A percentile compares a stretch with the other conserved stretches of the same genome.
These are phyloP conservation scores for Diplocarpon rosae DNA, from an alignment of 2,329 filamentous ascomycete species.

Conservation along the genomic window DNA sequence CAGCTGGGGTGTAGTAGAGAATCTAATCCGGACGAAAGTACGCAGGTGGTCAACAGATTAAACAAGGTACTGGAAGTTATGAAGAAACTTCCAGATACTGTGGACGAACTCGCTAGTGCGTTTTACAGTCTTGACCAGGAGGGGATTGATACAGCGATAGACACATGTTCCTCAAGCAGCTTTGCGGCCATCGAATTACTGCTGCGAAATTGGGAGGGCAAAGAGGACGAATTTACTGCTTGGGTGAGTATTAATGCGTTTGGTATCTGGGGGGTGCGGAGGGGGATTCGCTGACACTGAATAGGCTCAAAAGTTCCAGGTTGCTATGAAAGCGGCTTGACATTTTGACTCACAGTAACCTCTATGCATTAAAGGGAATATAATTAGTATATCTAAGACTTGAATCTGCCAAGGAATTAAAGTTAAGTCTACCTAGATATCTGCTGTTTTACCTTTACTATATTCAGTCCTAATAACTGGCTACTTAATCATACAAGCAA, in stretches of 20 bases:
- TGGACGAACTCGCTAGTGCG: constrained; percentile 57
- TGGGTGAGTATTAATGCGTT: constrained; percentile 42
- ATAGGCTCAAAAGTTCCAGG: constrained; percentile 23
- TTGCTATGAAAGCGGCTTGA: constrained; percentile 20
- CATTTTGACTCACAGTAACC: too few relatives aligned
- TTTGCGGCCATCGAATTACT: constrained; percentile 45
- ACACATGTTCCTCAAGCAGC: constrained; percentile 49
- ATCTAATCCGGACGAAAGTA: background rate
- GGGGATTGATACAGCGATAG: constrained; percentile 47
- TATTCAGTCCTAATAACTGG: too few relatives aligned
- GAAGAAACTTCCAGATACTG: constrained; percentile 50
- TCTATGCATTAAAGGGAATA: too few relatives aligned
- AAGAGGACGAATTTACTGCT: constrained; percentile 63
- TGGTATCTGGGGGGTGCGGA: too few relatives aligned
- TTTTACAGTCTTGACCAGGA: constrained; percentile 60
- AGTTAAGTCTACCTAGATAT: too few relatives aligned
- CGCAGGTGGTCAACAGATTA: constrained; percentile 29
- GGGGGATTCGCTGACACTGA: constrained; percentile 1
- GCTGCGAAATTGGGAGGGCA: constrained; percentile 48
- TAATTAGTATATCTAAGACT: too few relatives aligned
- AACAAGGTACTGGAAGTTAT: constrained; percentile 48
- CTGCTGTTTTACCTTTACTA: too few relatives aligned
- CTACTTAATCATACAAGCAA: too few relatives aligned
- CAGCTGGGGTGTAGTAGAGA: background rate
- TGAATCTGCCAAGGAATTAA: too few relatives aligned